Base-by-base conservation (phyloP, 306 rosid species). In the Pyrus communis region DNA sequence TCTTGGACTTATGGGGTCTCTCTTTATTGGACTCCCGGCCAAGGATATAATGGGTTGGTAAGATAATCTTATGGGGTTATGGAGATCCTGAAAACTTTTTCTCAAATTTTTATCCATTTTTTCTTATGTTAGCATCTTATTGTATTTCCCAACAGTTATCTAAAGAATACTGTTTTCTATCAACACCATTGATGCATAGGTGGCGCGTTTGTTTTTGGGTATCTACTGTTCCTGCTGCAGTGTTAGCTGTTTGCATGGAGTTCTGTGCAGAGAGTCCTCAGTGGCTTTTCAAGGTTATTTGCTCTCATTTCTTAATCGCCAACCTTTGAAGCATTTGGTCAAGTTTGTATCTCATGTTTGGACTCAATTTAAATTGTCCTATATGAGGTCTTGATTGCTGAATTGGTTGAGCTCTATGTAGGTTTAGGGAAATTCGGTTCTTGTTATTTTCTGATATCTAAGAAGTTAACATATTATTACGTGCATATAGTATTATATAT, bases 191-290 rank as follows among this genome's bases (percentile, higher is more conserved):
- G 30, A 77, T 85, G 77, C 74, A 77, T 80, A 92, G 97, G 97
- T 92, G 97, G 97, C 81, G 96, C 76, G 80, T 83, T 77, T 92
- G 97, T 82, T 92, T 92, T 71, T 90, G 97, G 97, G 82, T 87
- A 58, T 87, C 97, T 74, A 52, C 78, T 77, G 62, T 90, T 78
- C 93, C 97, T 75, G 89, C 93, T 73, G 74, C 80, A 18, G 22
- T 75, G 25, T 93, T 92, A 79, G 89, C 96, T 78, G 28, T 88
- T 73, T 86, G 79, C 84, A 92, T 92, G 96, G 93, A 92, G 87
- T 86, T 86, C 80, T 87, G 89, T 82, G 93, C 96, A 70, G 97
- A 92, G 88, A 86, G 91, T 85, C 97, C 97, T 60, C 78, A 90
- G 73, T 92, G 97, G 96, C 96, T 87, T 83, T 88, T 88, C 86